Evolutionary conservation across 164 flowering plant genomes (phyloP).

Genomic region (Stephania yunnanensis): DNA sequence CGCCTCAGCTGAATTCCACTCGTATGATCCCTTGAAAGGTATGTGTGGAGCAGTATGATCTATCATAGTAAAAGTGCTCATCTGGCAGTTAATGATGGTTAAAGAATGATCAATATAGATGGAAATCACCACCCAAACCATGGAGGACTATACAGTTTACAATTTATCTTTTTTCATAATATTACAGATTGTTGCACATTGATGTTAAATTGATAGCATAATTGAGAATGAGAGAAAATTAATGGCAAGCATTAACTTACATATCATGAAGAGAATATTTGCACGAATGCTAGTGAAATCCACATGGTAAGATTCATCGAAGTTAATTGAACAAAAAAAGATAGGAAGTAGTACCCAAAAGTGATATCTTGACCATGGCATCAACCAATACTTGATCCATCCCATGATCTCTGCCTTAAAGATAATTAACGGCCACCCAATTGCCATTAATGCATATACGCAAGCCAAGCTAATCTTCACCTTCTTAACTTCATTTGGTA

Average conservation of each 20-base stretch:
- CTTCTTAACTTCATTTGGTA: conserved; percentile 72
- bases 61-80: conserved; percentile 97
- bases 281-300: neutral
- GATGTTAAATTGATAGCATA: too few relatives aligned
- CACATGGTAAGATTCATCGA: neutral
- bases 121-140: neutral
- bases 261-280: neutral
- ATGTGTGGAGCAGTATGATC: conserved; percentile 98
- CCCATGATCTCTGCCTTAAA: conserved; percentile 68
- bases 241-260: neutral
- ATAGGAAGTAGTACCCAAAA: conserved; percentile 66
- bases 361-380: conserved; percentile 96
- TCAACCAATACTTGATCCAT: conserved; percentile 92
- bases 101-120: neutral
- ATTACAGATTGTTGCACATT: neutral
- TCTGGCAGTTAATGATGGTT: conserved; percentile 30
- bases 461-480: conserved; percentile 94
- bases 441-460: conserved; percentile 77
- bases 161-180: neutral
- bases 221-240: too few relatives aligned
- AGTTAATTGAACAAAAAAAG: neutral
- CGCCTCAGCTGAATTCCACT: conserved; percentile 31
- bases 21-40: conserved; percentile 51
- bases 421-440: conserved; percentile 90
- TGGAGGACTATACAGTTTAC: neutral